A percentile compares a stretch with the other conserved stretches of the same genome.
These are phyloP conservation scores for Pleurotus citrinopileatus DNA, from an alignment of 768 basidiomycete genomes.

Conservation along the genomic window DNA sequence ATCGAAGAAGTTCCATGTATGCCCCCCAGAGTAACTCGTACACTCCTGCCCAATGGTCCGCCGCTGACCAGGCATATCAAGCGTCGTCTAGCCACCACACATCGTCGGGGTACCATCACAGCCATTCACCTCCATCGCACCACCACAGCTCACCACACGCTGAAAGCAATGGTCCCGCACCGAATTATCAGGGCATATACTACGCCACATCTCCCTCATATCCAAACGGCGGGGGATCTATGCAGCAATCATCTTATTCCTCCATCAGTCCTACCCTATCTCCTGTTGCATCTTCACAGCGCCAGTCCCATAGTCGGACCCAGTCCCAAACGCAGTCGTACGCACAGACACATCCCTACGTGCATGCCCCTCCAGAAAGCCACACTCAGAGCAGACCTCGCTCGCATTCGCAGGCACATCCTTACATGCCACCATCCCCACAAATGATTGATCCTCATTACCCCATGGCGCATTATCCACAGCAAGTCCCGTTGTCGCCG, in stretches of 20 bases:
- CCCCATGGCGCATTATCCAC: conserved; percentile 27
- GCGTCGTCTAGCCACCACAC: conserved; percentile 12
- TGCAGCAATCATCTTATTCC: conserved; percentile 19
- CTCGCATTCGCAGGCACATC: conserved; percentile 39
- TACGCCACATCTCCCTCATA: conserved; percentile 14
- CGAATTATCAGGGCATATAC: conserved; percentile 20
- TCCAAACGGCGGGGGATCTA: conserved; percentile 6
- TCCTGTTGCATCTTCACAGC: conserved; percentile 31
- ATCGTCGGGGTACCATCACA: conserved; percentile 16
- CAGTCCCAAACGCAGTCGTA: conserved; percentile 35
- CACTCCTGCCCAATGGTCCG: conserved; percentile 34
- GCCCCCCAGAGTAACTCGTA: conserved; percentile 26
- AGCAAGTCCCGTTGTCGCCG: conserved; percentile 33
- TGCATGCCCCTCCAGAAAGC: conserved; percentile 17
- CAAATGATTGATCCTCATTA: conserved; percentile 16
- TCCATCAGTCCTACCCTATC: conserved; percentile 21
- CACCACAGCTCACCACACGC: conserved; percentile 1
- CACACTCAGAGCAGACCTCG: conserved; percentile 33
- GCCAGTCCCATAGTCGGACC: conserved; percentile 29
- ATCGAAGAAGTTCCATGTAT: conserved; percentile 14
- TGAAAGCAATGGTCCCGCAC: not conserved
- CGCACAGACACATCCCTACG: conserved; percentile 27
- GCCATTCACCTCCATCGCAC: conserved; percentile 1
- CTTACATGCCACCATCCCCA: conserved; percentile 17
- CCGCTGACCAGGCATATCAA: conserved; percentile 23